phyloP scores from a whole-genome alignment of 352 stramenopile genomes.

The Globisporangium uncinulatum region DNA sequence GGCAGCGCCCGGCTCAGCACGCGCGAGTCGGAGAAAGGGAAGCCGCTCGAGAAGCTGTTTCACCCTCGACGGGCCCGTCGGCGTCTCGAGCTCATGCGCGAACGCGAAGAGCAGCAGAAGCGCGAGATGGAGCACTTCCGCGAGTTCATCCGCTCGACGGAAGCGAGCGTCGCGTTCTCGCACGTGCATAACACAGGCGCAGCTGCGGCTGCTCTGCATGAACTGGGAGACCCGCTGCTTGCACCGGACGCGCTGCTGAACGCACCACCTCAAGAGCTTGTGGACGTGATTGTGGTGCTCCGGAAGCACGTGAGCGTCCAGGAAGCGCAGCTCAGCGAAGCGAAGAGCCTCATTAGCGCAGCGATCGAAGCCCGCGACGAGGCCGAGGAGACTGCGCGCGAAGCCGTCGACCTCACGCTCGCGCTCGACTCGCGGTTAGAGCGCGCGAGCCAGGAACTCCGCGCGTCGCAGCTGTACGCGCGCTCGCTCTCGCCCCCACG shows the following conservation, averaged over 20 bases:
- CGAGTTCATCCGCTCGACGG: constrained; percentile 73
- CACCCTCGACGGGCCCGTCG: constrained; percentile 64
- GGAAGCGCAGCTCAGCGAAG: constrained; percentile 67
- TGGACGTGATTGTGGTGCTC: constrained; percentile 65
- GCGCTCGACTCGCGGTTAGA: constrained; percentile 71
- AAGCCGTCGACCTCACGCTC: constrained; percentile 66
- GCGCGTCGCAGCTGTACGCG: constrained; percentile 13
- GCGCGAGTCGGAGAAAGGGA: constrained; percentile 36
- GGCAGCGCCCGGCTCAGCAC: constrained; percentile 7
- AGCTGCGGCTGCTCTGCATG: constrained; percentile 26
- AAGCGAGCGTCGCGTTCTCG: constrained; percentile 26
- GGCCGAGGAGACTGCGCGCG: constrained; percentile 60
- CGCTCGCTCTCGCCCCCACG: constrained; percentile 7
- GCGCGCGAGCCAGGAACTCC: constrained; percentile 42
- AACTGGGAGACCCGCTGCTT: constrained; percentile 46
- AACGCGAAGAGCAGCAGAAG: constrained; percentile 72
- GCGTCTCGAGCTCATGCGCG: constrained; percentile 53
- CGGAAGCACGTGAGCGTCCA: constrained; percentile 68
- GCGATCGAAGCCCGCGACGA: constrained; percentile 76
- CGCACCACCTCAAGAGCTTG: constrained; percentile 48
- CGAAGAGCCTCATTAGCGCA: constrained; percentile 63
- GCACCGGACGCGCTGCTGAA: constrained; percentile 36
- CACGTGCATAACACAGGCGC: constrained; percentile 13
- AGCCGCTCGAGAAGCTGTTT: constrained; percentile 70
- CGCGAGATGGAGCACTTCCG: constrained; percentile 85